Percentiles rank a stretch among this genome's conserved stretches.
Evolutionary conservation across 768 basidiomycete species (phyloP).

Genomic region (Pulveroboletus sp.): DNA sequence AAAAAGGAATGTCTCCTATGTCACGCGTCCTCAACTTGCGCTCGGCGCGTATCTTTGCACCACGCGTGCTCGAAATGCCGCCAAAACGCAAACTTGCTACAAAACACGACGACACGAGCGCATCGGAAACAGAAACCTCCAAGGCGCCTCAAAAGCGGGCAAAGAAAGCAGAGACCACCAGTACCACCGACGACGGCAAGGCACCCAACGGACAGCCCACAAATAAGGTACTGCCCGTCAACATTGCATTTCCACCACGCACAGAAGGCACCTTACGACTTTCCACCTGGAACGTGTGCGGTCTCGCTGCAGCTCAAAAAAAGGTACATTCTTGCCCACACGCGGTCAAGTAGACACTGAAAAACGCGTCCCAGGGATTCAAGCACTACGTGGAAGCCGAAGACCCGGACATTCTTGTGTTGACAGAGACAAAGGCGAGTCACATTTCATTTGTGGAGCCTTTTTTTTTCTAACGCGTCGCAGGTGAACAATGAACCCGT

Average conservation of each 20-base stretch:
- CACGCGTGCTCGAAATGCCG: conserved; percentile 22
- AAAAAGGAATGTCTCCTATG: conserved; percentile 3
- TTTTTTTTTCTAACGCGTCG: conserved; percentile 8
- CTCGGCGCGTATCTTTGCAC: neutral
- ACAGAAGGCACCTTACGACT: conserved; percentile 49
- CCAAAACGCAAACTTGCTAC: conserved; percentile 29
- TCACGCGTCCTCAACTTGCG: neutral
- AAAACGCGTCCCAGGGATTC: conserved; percentile 57
- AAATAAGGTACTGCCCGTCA: conserved; percentile 68
- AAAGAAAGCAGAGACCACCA: conserved; percentile 23
- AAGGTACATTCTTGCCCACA: conserved; percentile 48
- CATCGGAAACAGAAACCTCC: conserved; percentile 28
- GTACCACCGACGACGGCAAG: conserved; percentile 4
- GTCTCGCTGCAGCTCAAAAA: conserved; percentile 70
- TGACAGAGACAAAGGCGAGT: conserved; percentile 82
- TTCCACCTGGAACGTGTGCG: conserved; percentile 78
- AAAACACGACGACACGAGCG: conserved; percentile 35
- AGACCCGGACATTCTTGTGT: conserved; percentile 77
- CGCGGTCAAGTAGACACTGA: neutral
- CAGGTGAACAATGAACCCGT: conserved; percentile 72
- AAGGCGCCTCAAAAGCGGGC: conserved; percentile 24
- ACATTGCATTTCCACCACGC: conserved; percentile 56
- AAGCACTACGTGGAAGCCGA: conserved; percentile 81
- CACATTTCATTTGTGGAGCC: neutral
- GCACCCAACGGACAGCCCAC: conserved; percentile 59